These are phyloP conservation scores for Austroboletus festivus DNA, from an alignment of 768 basidiomycete species.

Conservation along the genomic window DNA sequence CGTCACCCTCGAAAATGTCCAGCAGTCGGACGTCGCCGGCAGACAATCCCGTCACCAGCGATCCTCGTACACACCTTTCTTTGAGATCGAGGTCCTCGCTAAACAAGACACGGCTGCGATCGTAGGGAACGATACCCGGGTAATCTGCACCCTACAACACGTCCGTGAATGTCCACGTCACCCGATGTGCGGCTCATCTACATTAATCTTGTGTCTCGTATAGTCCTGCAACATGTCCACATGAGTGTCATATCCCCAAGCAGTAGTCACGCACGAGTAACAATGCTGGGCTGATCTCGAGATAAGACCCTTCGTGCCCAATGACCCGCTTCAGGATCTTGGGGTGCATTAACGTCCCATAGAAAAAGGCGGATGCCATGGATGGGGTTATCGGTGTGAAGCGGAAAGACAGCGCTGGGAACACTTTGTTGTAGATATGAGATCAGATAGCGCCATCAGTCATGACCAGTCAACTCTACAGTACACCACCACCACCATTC, in stretches of 20 bases:
- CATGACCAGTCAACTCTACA: too few species aligned
- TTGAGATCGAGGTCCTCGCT: constrained; percentile 49
- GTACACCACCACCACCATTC: constrained; percentile 47
- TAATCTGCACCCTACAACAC: constrained; percentile 62
- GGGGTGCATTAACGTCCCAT: constrained; percentile 90
- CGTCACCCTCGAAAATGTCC: constrained; percentile 82
- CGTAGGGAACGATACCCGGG: constrained; percentile 73
- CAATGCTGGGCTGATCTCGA: constrained; percentile 71
- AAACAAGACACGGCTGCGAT: constrained; percentile 46
- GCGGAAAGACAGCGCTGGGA: background rate
- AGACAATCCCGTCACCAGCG: constrained; percentile 71
- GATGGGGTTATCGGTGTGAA: background rate
- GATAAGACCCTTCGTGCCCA: constrained; percentile 56
- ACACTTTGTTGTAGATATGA: background rate
- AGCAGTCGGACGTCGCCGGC: constrained; percentile 59
- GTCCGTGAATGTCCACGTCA: constrained; percentile 3
- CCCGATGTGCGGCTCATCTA: constrained; percentile 20
- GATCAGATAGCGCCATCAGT: constrained; percentile 1
- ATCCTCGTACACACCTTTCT: constrained; percentile 74
- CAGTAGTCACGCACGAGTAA: constrained; percentile 52
- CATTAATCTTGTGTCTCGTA: constrained; percentile 79
- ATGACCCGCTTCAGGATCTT: constrained; percentile 77
- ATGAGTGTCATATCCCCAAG: too few species aligned
- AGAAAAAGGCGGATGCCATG: constrained; percentile 67
- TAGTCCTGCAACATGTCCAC: constrained; percentile 52